phyloP scores from a whole-genome alignment of 352 stramenopile species.

The Peronospora tabacina region DNA sequence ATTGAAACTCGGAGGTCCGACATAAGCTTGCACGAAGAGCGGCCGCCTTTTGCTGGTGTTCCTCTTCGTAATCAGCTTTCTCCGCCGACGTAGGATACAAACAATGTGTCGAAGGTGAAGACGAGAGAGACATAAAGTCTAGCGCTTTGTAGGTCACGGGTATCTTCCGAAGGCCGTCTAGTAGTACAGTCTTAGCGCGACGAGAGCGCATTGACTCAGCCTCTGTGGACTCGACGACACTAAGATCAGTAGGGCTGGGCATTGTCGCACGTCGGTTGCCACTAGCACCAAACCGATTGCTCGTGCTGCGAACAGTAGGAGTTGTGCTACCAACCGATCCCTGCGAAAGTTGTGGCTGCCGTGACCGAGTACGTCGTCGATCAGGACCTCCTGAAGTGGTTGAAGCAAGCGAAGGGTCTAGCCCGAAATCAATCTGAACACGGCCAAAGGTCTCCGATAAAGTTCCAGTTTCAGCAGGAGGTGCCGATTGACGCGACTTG shows the following conservation, averaged over 20 bases:
- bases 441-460: constrained; percentile 9
- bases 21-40: constrained; percentile 14
- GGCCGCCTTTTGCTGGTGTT: neutral
- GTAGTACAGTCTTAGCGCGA: constrained; percentile 36
- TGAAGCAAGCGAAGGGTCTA: constrained; percentile 24
- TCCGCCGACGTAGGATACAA: constrained; percentile 17
- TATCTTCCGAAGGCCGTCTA: constrained; percentile 23
- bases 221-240: constrained; percentile 23
- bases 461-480: constrained; percentile 1
- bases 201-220: constrained; percentile 21
- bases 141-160: constrained; percentile 9
- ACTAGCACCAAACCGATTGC: constrained; percentile 3
- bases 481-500: constrained; percentile 7
- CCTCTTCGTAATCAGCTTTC: constrained; percentile 2
- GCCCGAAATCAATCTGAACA: constrained; percentile 23
- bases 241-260: constrained; percentile 8
- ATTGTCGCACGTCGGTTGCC: constrained; percentile 16
- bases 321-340: constrained; percentile 11
- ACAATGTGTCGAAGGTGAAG: constrained; percentile 8
- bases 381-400: constrained; percentile 5
- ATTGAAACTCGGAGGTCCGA: constrained; percentile 21
- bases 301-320: constrained; percentile 11
- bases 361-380: constrained; percentile 15
- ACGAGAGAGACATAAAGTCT: constrained; percentile 16
- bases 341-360: constrained; percentile 20